Percentiles rank a stretch among this genome's conserved stretches.
Conservation (phyloP, 257 asterid species). For the Cordia subcordata region DNA sequence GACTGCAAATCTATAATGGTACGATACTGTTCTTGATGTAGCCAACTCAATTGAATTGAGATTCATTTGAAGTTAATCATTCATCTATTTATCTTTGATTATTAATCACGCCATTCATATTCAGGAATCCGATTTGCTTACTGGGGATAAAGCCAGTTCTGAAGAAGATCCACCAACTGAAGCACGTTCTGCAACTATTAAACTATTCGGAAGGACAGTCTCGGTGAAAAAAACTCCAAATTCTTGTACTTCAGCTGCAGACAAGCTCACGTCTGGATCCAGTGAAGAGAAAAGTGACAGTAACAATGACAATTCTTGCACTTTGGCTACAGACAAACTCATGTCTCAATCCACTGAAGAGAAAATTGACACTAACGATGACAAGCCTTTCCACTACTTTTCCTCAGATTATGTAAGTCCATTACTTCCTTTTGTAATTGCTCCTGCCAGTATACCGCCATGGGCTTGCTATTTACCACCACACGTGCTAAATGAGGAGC, state of each 20-base stretch:
- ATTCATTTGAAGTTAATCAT: neutral
- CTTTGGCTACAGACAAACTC: conserved; percentile 15
- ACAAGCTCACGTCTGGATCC: conserved; percentile 15
- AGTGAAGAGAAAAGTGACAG: conserved; percentile 15
- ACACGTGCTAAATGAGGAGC: conserved; percentile 17
- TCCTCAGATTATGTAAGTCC: conserved; percentile 22
- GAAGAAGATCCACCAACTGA: conserved; percentile 27
- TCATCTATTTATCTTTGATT: conserved; percentile 5
- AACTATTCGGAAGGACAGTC: conserved; percentile 70
- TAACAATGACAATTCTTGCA: conserved; percentile 19
- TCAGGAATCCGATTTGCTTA: conserved; percentile 51
- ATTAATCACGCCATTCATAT: conserved; percentile 5
- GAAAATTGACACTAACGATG: conserved; percentile 15
- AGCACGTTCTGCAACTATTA: conserved; percentile 38
- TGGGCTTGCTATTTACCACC: conserved; percentile 26
- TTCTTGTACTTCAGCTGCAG: conserved; percentile 19
- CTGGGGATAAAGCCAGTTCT: conserved; percentile 34
- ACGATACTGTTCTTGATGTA: neutral
- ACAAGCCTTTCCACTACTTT: conserved; percentile 9
- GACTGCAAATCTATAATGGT: conserved; percentile 35
- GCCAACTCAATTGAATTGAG: neutral
- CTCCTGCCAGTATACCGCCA: conserved; percentile 23
- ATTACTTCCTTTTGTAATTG: conserved; percentile 24
- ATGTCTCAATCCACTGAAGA: conserved; percentile 14
- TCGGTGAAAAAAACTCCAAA: conserved; percentile 33